Evolutionary conservation across 768 basidiomycete genomes (phyloP).

Genomic region (Pleurotus giganteus): DNA sequence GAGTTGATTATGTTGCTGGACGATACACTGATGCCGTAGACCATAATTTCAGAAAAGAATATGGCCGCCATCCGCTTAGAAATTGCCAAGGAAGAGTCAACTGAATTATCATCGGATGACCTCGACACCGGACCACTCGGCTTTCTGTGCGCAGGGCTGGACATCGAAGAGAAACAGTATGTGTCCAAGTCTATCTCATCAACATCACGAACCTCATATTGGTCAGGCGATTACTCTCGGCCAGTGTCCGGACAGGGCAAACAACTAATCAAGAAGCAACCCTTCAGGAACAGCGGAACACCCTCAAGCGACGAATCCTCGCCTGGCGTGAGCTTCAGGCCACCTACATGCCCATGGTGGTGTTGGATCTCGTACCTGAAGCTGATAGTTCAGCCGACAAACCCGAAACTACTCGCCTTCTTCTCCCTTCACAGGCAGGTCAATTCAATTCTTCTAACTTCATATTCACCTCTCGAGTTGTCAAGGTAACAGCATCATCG

Average conservation of each 20-base stretch:
- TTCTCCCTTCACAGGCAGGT: not conserved
- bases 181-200: not conserved
- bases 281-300: constrained; percentile 12
- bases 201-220: too few relatives aligned
- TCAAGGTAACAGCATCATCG: too few relatives aligned
- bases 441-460: not conserved
- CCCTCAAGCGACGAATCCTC: constrained; percentile 18
- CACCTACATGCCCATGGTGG: constrained; percentile 15
- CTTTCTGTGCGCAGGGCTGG: too few relatives aligned
- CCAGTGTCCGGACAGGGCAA: constrained; percentile 1
- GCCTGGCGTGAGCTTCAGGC: constrained; percentile 13
- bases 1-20: not conserved
- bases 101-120: too few relatives aligned
- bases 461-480: too few relatives aligned
- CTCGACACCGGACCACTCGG: too few relatives aligned
- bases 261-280: constrained; percentile 1
- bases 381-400: too few relatives aligned
- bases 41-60: not conserved
- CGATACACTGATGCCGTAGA: not conserved
- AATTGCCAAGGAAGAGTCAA: too few relatives aligned
- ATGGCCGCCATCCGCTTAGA: too few relatives aligned
- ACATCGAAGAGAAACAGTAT: not conserved
- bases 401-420: not conserved
- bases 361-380: not conserved
- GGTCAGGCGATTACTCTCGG: too few relatives aligned